Percentiles rank a stretch among this genome's conserved stretches.
Evolutionary conservation across 257 asterid species (phyloP).

Genomic region (Rehmannia glutinosa): DNA sequence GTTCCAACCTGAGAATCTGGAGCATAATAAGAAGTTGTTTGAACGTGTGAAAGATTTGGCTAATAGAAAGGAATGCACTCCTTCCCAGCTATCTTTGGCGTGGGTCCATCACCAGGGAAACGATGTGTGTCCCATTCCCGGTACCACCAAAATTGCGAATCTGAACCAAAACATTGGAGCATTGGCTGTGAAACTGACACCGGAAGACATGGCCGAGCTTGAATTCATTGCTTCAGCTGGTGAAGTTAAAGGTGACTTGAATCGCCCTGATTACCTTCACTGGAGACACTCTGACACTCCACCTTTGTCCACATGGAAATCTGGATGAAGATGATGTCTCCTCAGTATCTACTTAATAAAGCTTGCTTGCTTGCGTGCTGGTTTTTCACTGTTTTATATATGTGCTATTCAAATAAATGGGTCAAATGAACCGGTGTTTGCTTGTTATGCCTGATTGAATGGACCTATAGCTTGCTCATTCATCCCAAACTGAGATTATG

Average conservation of each 20-base stretch:
- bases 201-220: conserved; percentile 36
- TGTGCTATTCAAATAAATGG: background rate
- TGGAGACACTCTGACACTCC: conserved; percentile 19
- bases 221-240: conserved; percentile 27
- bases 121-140: conserved; percentile 31
- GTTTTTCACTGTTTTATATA: background rate
- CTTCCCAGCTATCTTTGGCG: conserved; percentile 36
- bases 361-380: background rate
- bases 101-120: conserved; percentile 41
- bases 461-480: background rate
- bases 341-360: too few species aligned
- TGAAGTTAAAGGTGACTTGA: conserved; percentile 29
- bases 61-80: conserved; percentile 31
- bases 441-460: background rate
- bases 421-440: background rate
- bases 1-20: conserved; percentile 13
- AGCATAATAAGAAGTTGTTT: conserved; percentile 6
- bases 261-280: background rate
- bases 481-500: background rate
- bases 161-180: conserved; percentile 32
- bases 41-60: conserved; percentile 25
- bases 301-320: conserved; percentile 7
- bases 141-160: conserved; percentile 29
- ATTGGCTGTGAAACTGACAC: conserved; percentile 24
- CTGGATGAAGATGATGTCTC: background rate